phyloP scores from a whole-genome alignment of 345 rosid genomes.

The Odontarrhena argentea region DNA sequence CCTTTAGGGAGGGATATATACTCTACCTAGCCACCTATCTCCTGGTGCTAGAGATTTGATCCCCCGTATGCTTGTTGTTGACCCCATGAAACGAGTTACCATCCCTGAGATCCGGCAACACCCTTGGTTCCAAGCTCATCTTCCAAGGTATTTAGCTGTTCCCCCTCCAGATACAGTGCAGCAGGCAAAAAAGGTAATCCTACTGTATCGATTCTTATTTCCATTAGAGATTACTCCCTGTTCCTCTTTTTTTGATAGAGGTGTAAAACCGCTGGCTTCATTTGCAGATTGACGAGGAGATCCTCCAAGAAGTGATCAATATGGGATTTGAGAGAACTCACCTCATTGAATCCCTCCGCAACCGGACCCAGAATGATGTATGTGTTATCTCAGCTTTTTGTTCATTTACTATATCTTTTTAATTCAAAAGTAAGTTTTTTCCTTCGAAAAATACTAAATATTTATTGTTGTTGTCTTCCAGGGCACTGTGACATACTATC shows the following conservation, averaged over 20 bases:
- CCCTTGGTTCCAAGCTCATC: slow-evolving; percentile 83
- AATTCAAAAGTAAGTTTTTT: not conserved
- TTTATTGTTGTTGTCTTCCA: slow-evolving; percentile 44
- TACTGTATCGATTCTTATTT: not conserved
- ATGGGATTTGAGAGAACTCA: slow-evolving; percentile 76
- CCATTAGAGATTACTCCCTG: slow-evolving; percentile 10
- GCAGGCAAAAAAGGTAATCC: slow-evolving; percentile 70
- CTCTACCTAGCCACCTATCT: slow-evolving; percentile 91
- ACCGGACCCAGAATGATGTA: slow-evolving; percentile 75
- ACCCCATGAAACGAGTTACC: slow-evolving; percentile 85
- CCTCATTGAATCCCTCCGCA: slow-evolving; percentile 74
- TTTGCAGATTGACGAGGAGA: slow-evolving; percentile 85
- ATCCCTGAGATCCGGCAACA: slow-evolving; percentile 91
- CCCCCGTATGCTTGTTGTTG: slow-evolving; percentile 90
- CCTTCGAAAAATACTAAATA: not conserved
- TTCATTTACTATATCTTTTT: slow-evolving; percentile 28
- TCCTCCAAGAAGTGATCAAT: slow-evolving; percentile 69
- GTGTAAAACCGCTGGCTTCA: not conserved
- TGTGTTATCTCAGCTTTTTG: slow-evolving; percentile 16
- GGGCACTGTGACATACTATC: slow-evolving; percentile 93
- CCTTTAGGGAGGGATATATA: slow-evolving; percentile 78
- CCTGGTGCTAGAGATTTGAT: slow-evolving; percentile 87
- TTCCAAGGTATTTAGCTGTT: slow-evolving; percentile 84
- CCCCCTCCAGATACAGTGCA: slow-evolving; percentile 77
- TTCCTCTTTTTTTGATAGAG: not conserved